Evolutionary conservation across 495 filamentous ascomycete species (phyloP), one percentile per base, ranked within the genome.

Genomic region (Aspergillus campestris): DNA sequence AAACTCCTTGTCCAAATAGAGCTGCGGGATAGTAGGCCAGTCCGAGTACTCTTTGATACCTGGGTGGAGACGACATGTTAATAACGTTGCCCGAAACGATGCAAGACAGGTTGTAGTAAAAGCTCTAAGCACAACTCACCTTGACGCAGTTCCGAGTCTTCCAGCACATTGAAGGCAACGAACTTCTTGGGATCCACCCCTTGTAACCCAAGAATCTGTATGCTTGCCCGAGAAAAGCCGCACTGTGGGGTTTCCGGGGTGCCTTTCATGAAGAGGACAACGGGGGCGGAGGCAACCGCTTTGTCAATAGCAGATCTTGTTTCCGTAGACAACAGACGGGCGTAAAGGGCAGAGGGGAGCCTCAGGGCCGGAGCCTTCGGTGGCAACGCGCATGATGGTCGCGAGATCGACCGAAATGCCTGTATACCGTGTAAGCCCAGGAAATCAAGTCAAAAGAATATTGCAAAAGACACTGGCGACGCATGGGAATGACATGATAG

Each of bases 221-320:
- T 89, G 59, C 80, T 91, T 18, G 92, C 91, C 57, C 89, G 78
- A 41, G 92, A 98, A 72, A 96, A 98, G 33, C 92, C 92, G 65
- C 92, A 98, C 61, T 98, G 91, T n/a, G 92, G 92, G 15, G 78
- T 87, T 65, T 96, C 92, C 34, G 92, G 92, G 2, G 92, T 96
- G 41, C 92, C 91, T 68, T 97, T 97, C 91, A 97, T 97, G 72
- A 97, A 98, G 24, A 98, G 76, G 11, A 98, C 92, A 0, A 98
- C 91, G 4, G 90, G 91, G 8, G 87, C 82, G 2, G 87, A 86
- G 18, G 61, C 68, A 13, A 97, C 79, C 7, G 89, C 90, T 61
- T 89, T 85, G 57, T 96, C 86, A 50, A 98, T 96, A 4, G 89
- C 87, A 27, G 77, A 62, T 46, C 70, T 75, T 14, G 83, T 89